Percentiles rank a stretch among this genome's conserved stretches.
These are phyloP conservation scores for Conticribra weissflogii DNA, from an alignment of 108 stramenopile genomes.

Conservation along the genomic window DNA sequence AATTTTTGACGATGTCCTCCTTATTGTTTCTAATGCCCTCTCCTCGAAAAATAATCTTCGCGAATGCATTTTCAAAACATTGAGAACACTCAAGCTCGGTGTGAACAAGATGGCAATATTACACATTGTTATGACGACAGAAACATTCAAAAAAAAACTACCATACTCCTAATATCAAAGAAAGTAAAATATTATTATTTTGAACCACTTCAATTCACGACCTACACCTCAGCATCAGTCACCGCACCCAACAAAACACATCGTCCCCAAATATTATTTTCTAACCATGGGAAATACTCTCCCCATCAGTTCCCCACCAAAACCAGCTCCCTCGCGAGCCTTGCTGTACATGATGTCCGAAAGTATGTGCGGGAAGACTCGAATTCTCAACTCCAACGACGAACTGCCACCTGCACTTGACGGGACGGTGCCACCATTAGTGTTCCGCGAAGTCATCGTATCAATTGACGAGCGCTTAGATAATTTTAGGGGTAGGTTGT, in stretches of 20 bases:
- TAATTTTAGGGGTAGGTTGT: slow-evolving; percentile 13
- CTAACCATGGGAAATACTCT: slow-evolving; percentile 23
- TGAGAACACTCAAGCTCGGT: too few relatives aligned
- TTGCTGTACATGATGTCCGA: slow-evolving; percentile 13
- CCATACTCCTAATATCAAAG: too few relatives aligned
- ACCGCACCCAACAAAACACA: neutral
- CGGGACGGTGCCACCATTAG: slow-evolving; percentile 10
- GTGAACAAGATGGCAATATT: too few relatives aligned
- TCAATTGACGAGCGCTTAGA: neutral
- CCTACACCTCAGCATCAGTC: too few relatives aligned
- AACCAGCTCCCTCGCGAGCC: slow-evolving; percentile 9
- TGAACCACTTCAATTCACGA: too few relatives aligned
- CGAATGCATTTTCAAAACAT: too few relatives aligned
- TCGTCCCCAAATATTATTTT: neutral
- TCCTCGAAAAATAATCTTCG: too few relatives aligned
- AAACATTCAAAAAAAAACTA: too few relatives aligned
- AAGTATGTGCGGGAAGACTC: slow-evolving; percentile 1
- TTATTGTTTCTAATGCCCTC: too few relatives aligned
- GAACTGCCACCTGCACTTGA: slow-evolving; percentile 12
- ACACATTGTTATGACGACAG: too few relatives aligned
- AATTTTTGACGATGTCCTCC: too few relatives aligned
- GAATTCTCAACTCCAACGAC: neutral
- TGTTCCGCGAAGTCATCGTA: neutral
- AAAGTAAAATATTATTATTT: too few relatives aligned
- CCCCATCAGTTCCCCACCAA: slow-evolving; percentile 10